Conservation (phyloP, 352 stramenopile genomes). For the Phytopythium oedochilum region DNA sequence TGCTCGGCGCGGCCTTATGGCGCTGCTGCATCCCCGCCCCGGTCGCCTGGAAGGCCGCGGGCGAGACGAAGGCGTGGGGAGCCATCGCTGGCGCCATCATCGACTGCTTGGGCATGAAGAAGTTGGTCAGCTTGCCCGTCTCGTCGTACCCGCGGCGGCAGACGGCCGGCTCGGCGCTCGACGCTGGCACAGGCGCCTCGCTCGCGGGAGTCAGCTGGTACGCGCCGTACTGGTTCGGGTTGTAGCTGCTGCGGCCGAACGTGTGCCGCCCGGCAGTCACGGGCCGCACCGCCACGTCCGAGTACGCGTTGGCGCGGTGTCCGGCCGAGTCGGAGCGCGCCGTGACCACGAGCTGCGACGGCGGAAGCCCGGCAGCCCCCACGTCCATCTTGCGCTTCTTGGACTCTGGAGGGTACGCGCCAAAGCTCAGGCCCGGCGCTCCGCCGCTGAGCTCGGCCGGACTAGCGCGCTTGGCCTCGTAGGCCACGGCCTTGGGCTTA, state of each 20-base stretch:
- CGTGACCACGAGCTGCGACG: conserved; percentile 11
- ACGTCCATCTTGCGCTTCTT: conserved; percentile 60
- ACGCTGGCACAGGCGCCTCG: conserved; percentile 35
- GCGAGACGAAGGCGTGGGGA: not conserved
- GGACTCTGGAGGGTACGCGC: conserved; percentile 24
- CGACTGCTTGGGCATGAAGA: conserved; percentile 56
- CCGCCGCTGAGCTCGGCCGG: not conserved
- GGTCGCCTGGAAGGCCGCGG: conserved; percentile 3
- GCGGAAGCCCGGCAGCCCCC: not conserved
- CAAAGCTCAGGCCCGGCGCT: conserved; percentile 14
- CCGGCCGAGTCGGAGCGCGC: conserved; percentile 26
- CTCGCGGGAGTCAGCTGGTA: conserved; percentile 49
- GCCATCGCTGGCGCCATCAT: not conserved
- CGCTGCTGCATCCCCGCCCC: conserved; percentile 4
- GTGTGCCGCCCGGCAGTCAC: conserved; percentile 24
- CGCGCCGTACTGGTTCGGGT: conserved; percentile 64
- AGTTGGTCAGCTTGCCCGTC: conserved; percentile 74
- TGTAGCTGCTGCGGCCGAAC: conserved; percentile 53
- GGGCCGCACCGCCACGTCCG: conserved; percentile 50
- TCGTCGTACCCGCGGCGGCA: conserved; percentile 70
- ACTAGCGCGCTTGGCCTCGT: conserved; percentile 22
- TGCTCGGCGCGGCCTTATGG: conserved; percentile 43
- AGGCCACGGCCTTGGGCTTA: conserved; percentile 27
- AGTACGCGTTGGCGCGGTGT: conserved; percentile 57
- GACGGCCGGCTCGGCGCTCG: conserved; percentile 19